Conservation (phyloP, 2,329 filamentous ascomycete species). For the Dryadomyces sulphureus region DNA sequence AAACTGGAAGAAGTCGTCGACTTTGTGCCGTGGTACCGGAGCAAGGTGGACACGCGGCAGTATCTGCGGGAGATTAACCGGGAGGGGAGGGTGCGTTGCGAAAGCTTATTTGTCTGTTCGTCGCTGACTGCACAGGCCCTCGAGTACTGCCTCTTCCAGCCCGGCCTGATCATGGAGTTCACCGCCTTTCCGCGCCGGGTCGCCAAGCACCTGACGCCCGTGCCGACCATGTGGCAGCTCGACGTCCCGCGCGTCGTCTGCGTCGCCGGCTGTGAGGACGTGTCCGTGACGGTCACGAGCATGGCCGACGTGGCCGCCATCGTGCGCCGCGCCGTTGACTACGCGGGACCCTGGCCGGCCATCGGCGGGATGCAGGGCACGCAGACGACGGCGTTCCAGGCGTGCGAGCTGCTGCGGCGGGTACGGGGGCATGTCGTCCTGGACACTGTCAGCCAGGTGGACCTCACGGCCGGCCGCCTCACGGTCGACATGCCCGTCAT, state of each 20-base stretch:
- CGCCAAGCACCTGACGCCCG: conserved; percentile 24
- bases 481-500: conserved; percentile 25
- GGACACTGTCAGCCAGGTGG: conserved; percentile 28
- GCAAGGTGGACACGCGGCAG: conserved; percentile 31
- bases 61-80: conserved; percentile 38
- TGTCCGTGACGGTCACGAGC: conserved; percentile 27
- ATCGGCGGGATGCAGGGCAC: conserved; percentile 25
- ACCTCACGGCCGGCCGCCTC: conserved; percentile 28
- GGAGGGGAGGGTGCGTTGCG: conserved; percentile 21
- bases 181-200: conserved; percentile 33
- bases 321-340: conserved; percentile 26
- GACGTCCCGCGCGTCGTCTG: conserved; percentile 25
- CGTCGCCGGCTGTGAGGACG: conserved; percentile 26
- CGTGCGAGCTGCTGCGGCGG: conserved; percentile 22
- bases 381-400: conserved; percentile 18
- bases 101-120: not conserved
- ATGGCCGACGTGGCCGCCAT: conserved; percentile 25
- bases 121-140: conserved; percentile 23
- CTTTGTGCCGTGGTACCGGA: conserved; percentile 30
- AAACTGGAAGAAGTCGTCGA: conserved; percentile 10
- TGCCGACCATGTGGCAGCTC: conserved; percentile 25
- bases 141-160: conserved; percentile 42
- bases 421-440: conserved; percentile 13
- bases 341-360: conserved; percentile 26
- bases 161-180: conserved; percentile 39